These are phyloP conservation scores for Acacia acuminata DNA, from an alignment of 306 rosid species.

Conservation along the genomic window DNA sequence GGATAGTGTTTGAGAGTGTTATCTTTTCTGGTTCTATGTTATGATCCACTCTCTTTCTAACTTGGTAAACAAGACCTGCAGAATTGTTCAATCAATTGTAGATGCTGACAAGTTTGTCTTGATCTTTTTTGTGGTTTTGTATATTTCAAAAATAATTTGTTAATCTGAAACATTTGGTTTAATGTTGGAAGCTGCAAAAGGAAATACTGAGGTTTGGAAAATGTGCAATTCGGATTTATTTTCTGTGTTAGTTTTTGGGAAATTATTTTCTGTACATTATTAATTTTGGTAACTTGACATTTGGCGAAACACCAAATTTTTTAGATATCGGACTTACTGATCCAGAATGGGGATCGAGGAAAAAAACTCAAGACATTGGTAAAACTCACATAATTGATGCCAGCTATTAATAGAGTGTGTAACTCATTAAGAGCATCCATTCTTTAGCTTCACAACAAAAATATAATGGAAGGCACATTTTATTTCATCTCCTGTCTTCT, in stretches of 20 bases:
- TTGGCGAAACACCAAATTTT: neutral
- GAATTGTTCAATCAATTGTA: neutral
- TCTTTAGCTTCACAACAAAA: neutral
- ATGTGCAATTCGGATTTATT: constrained; percentile 6
- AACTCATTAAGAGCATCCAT: neutral
- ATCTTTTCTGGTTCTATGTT: neutral
- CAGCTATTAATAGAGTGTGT: neutral
- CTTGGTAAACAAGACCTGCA: neutral
- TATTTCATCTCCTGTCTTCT: neutral
- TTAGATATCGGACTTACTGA: neutral
- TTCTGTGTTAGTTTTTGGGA: neutral
- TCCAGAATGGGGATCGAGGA: neutral
- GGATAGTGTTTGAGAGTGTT: neutral
- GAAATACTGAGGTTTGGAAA: constrained; percentile 15
- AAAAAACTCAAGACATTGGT: neutral
- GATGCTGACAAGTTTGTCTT: neutral
- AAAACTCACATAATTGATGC: neutral
- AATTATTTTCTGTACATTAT: neutral
- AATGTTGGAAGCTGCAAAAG: neutral
- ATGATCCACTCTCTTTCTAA: neutral
- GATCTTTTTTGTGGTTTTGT: neutral
- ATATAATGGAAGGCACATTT: neutral
- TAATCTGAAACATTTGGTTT: neutral
- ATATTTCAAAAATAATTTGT: constrained; percentile 4
- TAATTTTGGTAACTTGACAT: neutral